These are phyloP conservation scores for Gaeumannomyces tritici DNA, from an alignment of 2,329 filamentous ascomycete genomes.

Conservation along the genomic window DNA sequence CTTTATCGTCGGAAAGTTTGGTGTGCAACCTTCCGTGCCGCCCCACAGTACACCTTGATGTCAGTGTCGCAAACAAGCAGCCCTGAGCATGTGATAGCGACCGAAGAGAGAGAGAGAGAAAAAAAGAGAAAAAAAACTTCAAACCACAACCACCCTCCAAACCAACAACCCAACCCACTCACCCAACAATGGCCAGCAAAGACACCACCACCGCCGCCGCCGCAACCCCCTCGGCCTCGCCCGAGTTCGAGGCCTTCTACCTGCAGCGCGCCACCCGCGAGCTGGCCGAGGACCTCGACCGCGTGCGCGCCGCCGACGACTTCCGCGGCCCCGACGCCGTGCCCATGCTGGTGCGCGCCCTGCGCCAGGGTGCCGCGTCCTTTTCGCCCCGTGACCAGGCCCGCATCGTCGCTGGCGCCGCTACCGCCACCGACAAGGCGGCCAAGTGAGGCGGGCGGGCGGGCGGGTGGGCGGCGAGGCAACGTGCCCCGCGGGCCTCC, in stretches of 20 bases:
- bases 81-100: too few species aligned
- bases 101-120: not conserved
- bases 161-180: too few species aligned
- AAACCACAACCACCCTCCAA: not conserved
- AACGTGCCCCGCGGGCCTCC: too few species aligned
- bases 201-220: not conserved
- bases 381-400: conserved; percentile 42
- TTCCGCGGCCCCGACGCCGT: conserved; percentile 54
- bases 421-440: not conserved
- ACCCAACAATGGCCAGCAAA: not conserved
- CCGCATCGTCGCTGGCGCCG: conserved; percentile 14
- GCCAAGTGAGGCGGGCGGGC: not conserved
- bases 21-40: too few species aligned
- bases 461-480: too few species aligned
- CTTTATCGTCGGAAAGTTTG: too few species aligned
- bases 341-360: conserved; percentile 53
- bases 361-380: conserved; percentile 57
- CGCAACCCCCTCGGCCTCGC: conserved; percentile 9
- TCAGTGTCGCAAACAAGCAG: too few species aligned
- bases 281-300: conserved; percentile 65
- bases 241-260: conserved; percentile 55
- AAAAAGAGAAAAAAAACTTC: not conserved
- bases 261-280: conserved; percentile 60
- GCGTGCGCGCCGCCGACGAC: conserved; percentile 58
- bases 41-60: too few species aligned